Percentiles rank a stretch among this genome's conserved stretches.
These are phyloP conservation scores for Parascedosporium putredinis DNA, from an alignment of 2,329 filamentous ascomycete genomes.

Conservation along the genomic window DNA sequence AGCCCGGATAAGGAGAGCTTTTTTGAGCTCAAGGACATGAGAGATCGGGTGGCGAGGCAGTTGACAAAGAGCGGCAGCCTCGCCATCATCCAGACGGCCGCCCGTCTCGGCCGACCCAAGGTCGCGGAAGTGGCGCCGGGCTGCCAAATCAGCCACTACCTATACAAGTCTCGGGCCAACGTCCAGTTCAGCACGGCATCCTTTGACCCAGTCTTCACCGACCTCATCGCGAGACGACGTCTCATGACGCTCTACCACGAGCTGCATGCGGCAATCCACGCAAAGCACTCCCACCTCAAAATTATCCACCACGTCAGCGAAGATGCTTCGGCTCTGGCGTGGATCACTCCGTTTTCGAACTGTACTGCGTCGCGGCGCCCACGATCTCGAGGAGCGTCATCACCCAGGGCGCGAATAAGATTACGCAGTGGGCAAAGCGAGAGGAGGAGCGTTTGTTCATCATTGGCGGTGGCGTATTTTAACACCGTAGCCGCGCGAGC, in stretches of 20 bases:
- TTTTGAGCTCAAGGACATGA: conserved; percentile 71
- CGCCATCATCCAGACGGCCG: conserved; percentile 60
- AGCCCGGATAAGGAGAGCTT: conserved; percentile 90
- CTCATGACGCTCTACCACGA: conserved; percentile 78
- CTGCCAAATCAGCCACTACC: conserved; percentile 75
- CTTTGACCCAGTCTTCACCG: conserved; percentile 56
- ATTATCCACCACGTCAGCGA: conserved; percentile 69
- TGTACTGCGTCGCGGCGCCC: conserved; percentile 88
- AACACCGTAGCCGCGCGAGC: conserved; percentile 10
- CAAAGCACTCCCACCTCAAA: conserved; percentile 73
- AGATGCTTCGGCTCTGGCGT: conserved; percentile 74
- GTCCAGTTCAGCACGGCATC: conserved; percentile 94
- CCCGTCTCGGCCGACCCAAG: conserved; percentile 58
- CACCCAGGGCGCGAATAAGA: conserved; percentile 75
- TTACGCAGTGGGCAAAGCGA: conserved; percentile 81
- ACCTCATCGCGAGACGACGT: conserved; percentile 51
- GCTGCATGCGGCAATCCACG: conserved; percentile 76
- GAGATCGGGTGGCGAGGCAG: conserved; percentile 53
- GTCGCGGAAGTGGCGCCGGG: conserved; percentile 70
- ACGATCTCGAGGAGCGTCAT: conserved; percentile 54
- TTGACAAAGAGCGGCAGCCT: conserved; percentile 68
- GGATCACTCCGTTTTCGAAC: conserved; percentile 84
- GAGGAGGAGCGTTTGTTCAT: conserved; percentile 95
- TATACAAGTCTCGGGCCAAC: conserved; percentile 90
- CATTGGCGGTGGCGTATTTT: conserved; percentile 88